Conservation (phyloP, 345 rosid genomes). For the Angophora floribunda region DNA sequence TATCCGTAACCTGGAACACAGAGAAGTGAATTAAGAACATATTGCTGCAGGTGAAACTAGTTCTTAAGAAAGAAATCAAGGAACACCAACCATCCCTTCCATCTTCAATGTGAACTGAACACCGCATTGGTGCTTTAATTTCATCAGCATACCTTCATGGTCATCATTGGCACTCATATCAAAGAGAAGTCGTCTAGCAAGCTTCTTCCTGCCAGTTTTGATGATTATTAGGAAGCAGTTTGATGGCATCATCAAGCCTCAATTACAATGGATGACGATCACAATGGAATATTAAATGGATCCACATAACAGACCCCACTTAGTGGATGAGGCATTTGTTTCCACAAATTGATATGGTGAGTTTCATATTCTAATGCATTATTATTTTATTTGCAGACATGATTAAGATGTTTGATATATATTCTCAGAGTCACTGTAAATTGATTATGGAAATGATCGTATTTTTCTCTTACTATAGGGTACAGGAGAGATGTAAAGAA, state of each 20-base stretch:
- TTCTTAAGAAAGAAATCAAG: background rate
- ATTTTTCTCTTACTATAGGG: background rate
- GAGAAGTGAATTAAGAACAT: background rate
- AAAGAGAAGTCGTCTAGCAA: conserved; percentile 49
- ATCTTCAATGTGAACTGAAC: conserved; percentile 75
- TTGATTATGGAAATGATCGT: background rate
- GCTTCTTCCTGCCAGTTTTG: conserved; percentile 44
- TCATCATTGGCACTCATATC: conserved; percentile 56
- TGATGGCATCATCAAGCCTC: background rate
- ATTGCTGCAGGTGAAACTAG: background rate
- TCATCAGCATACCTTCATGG: conserved; percentile 58
- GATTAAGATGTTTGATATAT: background rate
- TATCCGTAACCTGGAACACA: conserved; percentile 53
- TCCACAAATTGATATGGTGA: background rate
- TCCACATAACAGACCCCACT: background rate
- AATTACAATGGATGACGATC: background rate
- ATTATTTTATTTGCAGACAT: background rate
- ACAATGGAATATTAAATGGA: background rate
- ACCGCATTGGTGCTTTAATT: conserved; percentile 69
- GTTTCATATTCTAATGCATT: background rate
- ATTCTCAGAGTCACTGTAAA: background rate
- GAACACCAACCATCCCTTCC: conserved; percentile 51
- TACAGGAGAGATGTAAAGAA: background rate
- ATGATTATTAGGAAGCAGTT: no score
- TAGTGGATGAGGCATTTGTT: background rate